These are phyloP conservation scores for Entomortierella lignicola DNA, from an alignment of 192 early-diverging fungal species.

Conservation along the genomic window DNA sequence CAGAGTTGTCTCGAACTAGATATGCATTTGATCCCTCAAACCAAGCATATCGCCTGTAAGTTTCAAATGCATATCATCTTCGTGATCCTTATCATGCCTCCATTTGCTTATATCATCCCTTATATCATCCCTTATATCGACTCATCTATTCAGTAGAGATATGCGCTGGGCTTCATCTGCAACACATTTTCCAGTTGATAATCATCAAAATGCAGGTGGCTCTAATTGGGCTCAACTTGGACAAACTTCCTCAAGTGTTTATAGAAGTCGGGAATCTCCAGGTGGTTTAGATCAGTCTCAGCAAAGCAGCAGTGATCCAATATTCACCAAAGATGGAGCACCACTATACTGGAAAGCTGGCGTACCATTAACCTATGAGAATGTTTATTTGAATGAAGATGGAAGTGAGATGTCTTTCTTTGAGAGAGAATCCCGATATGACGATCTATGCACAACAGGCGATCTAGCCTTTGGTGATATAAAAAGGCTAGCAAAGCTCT, in stretches of 20 bases:
- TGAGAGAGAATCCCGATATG: slow-evolving; percentile 5
- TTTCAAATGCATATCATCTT: not conserved
- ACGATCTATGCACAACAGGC: not conserved
- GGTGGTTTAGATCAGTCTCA: not conserved
- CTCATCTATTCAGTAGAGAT: not conserved
- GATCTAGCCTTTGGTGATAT: not conserved
- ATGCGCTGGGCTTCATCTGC: slow-evolving; percentile 4
- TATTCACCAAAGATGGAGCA: slow-evolving; percentile 4
- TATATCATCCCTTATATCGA: too few relatives aligned
- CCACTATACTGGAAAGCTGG: slow-evolving; percentile 24
- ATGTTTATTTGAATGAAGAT: slow-evolving; percentile 25
- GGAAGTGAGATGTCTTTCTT: slow-evolving; percentile 12
- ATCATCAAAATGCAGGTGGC: not conserved
- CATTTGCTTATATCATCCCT: too few relatives aligned
- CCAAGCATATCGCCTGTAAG: slow-evolving; percentile 31
- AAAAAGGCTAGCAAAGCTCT: not conserved
- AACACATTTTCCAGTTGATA: not conserved
- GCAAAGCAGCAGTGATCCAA: not conserved
- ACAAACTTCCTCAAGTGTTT: not conserved
- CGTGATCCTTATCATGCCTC: too few relatives aligned
- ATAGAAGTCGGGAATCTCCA: slow-evolving; percentile 1
- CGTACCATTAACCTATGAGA: slow-evolving; percentile 22
- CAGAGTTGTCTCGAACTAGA: not conserved
- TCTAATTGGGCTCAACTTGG: not conserved
- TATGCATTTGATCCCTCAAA: slow-evolving; percentile 8